Evolutionary conservation across 129 eudicot genomes (phyloP).

Genomic region (Flaveria brownii): DNA sequence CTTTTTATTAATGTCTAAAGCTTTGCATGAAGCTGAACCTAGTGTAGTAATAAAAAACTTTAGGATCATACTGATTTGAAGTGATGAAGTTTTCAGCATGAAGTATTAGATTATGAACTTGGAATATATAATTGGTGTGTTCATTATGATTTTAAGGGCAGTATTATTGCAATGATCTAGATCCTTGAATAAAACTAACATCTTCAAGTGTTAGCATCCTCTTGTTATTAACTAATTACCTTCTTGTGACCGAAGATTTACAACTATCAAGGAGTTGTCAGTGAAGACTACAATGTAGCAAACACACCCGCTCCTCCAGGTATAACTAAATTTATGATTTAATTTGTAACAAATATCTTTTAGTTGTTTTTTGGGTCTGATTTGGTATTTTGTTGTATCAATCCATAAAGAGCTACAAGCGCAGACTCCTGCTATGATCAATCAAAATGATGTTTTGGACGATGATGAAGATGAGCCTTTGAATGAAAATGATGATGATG

Average conservation of each 20-base stretch:
- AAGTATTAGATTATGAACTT: background rate
- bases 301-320: slow-evolving; percentile 93
- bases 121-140: background rate
- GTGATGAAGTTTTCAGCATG: background rate
- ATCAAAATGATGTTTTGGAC: slow-evolving; percentile 55
- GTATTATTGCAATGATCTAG: background rate
- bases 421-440: slow-evolving; percentile 69
- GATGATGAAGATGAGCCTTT: slow-evolving; percentile 88
- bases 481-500: slow-evolving; percentile 86
- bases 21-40: background rate
- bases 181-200: background rate
- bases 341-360: slow-evolving; percentile 11
- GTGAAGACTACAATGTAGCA: slow-evolving; percentile 89
- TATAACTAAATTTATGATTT: slow-evolving; percentile 24
- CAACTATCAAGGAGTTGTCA: slow-evolving; percentile 93
- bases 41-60: background rate
- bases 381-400: slow-evolving; percentile 23
- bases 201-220: background rate
- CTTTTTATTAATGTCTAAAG: background rate
- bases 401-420: slow-evolving; percentile 66
- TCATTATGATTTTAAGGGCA: background rate
- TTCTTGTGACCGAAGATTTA: slow-evolving; percentile 60
- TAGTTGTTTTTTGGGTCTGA: slow-evolving; percentile 20
- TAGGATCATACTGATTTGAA: background rate
- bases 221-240: slow-evolving; percentile 22